These are phyloP conservation scores for Endogone sp. DNA, from an alignment of 192 early-diverging fungal genomes.

Conservation along the genomic window DNA sequence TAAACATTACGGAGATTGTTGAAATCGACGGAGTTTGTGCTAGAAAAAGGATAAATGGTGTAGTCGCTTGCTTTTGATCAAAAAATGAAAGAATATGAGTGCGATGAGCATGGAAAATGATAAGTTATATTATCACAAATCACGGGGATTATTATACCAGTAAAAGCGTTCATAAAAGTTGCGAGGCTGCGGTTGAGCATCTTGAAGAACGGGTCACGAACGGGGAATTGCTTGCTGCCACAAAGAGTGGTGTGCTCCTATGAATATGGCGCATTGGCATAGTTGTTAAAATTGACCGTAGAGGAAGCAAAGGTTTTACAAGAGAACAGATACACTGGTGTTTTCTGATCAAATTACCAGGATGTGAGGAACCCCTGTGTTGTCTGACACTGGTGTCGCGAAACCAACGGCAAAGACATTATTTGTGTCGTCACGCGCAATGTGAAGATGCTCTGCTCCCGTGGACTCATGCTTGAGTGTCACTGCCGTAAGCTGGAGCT, in stretches of 20 bases:
- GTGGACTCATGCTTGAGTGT: slow-evolving; percentile 70
- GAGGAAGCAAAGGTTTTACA: no score
- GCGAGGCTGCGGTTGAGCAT: slow-evolving; percentile 94
- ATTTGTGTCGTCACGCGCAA: slow-evolving; percentile 81
- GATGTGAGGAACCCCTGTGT: slow-evolving; percentile 90
- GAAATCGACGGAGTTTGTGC: slow-evolving; percentile 86
- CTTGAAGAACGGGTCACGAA: slow-evolving; percentile 98
- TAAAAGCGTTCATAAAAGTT: slow-evolving; percentile 97
- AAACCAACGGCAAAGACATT: slow-evolving; percentile 96
- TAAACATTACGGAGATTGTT: slow-evolving; percentile 87
- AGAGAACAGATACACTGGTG: not conserved
- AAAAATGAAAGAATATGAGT: not conserved
- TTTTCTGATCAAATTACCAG: slow-evolving; percentile 38
- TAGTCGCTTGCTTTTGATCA: slow-evolving; percentile 62
- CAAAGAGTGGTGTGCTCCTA: slow-evolving; percentile 92
- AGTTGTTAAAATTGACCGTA: no score
- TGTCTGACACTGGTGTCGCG: slow-evolving; percentile 75
- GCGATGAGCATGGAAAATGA: not conserved
- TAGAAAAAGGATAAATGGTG: slow-evolving; percentile 92
- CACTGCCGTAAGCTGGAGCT: slow-evolving; percentile 77
- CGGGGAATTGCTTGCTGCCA: slow-evolving; percentile 82
- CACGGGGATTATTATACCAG: slow-evolving; percentile 41
- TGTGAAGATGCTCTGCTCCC: slow-evolving; percentile 87
- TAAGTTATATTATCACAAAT: not conserved
- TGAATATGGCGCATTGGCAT: not conserved